Evolutionary conservation across 176 grass and related monocot genomes (phyloP), one percentile per base, ranked within the genome.

Genomic region (Zizania latifolia): DNA sequence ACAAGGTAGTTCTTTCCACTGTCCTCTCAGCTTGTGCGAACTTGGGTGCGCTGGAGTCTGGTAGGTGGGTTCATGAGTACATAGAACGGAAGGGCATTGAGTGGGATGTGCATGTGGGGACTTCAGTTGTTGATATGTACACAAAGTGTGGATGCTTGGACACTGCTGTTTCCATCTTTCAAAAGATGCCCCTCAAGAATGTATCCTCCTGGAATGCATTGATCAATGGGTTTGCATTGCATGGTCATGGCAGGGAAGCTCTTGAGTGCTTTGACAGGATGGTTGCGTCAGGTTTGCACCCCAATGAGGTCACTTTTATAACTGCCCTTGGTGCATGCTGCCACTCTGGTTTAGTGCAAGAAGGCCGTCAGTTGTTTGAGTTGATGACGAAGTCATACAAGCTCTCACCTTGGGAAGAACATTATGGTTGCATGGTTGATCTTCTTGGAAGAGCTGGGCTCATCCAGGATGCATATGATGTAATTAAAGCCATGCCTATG

Each of bases 401-500:
- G 51, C 78, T 88, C 45, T 35, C 10, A 10, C 72, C 72, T 43
- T 74, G 68, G 72, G 79, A 81, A 53, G 84, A 91, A 12, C 85
- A 87, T 44, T 85, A 91, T 30, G 81, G 85, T 69, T 85, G 85
- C 89, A 74, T 82, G 77, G 61, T 78, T 75, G 81, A 87, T 82
- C 85, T 91, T 41, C 73, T 91, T 51, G 72, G 85, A 14, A 85
- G 82, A 85, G 77, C 82, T 79, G 63, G 82, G 63, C 38, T 79
- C 55, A 53, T 86, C 21, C 31, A 76, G 68, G 83, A 92, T 72
- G 86, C 79, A 74, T 88, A 76, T 33, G 63, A 62, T 62, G 31
- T 86, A 34, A 72, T 86, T 24, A 79, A 58, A 40, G 28, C 22
- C 28, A 89, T 88, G 86, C 51, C 79, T 50, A 83, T 77, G 65